Conservation (phyloP, 2,329 filamentous ascomycete genomes). For the Fusarium decemcellulare region DNA sequence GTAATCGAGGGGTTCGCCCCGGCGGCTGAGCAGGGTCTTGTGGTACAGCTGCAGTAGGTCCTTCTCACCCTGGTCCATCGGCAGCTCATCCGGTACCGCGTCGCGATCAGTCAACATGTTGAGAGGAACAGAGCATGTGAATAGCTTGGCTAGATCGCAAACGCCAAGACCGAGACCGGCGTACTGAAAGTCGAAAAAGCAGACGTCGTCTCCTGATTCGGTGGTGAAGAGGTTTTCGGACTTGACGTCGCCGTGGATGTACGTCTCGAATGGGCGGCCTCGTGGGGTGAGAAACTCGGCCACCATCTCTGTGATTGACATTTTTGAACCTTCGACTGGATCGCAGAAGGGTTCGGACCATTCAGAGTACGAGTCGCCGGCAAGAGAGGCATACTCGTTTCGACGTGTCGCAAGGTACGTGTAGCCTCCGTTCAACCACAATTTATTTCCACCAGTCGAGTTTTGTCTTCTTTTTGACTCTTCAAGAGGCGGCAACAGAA, state of each 20-base stretch:
- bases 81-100: constrained; percentile 54
- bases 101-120: constrained; percentile 60
- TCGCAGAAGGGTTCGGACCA: constrained; percentile 68
- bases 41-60: constrained; percentile 67
- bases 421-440: constrained; percentile 79
- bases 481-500: constrained; percentile 69
- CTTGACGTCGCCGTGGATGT: constrained; percentile 79
- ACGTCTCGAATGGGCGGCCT: constrained; percentile 64
- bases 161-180: constrained; percentile 74
- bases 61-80: constrained; percentile 66
- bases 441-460: constrained; percentile 39
- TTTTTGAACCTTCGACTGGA: constrained; percentile 32
- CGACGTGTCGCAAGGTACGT: constrained; percentile 76
- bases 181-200: constrained; percentile 81
- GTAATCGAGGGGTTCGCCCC: constrained; percentile 54
- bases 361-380: constrained; percentile 62
- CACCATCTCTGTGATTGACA: constrained; percentile 66
- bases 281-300: constrained; percentile 65
- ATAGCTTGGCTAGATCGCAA: constrained; percentile 76
- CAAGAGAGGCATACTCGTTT: constrained; percentile 67
- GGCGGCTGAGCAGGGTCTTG: constrained; percentile 49
- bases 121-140: constrained; percentile 75
- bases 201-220: constrained; percentile 62
- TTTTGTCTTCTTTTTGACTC: constrained; percentile 57
- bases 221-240: constrained; percentile 77